Evolutionary conservation across 495 filamentous ascomycete genomes (phyloP), one percentile per base, ranked within the genome.

Genomic region (Jackrogersella multiformis): DNA sequence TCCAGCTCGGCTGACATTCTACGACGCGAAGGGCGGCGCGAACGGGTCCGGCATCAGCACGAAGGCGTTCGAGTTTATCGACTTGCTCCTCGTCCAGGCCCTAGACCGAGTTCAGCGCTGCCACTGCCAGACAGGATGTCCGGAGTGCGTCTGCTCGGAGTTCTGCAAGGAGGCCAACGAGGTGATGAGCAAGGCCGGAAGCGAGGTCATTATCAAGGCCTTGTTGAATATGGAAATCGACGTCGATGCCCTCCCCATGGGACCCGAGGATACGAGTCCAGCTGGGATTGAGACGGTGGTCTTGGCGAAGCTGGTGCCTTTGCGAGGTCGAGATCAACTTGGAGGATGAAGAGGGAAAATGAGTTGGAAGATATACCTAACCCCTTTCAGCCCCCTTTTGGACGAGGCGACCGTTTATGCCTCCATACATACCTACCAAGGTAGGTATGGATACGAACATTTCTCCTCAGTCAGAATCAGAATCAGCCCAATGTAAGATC

Each of bases 1-100:
- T 5, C 94, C 95, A 0, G 95, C 94, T 0, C 79, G 95, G 8
- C 78, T 99, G 56, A 97, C 92, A 0, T 97, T 99, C 77, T 98
- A 97, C 76, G 95, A 99, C 71, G 89, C 92, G 7, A 95, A 95
- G 75, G 95, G 93, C 16, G 95, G 94, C 0, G 84, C 89, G 0
- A 87, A 86, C 46, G 93, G 93, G 0, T 89, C 88, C 1, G 96
- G 95, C 4, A 94, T 97, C 62, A 90, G 89, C 48, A 89, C 86
- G 26, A 97, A 97, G 74, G 94, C 93, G 0, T 97, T 97, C 70
- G 93, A 97, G 73, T 96, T 96, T 71, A 81, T 96, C 18, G 92
- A 96, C 67, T 67, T 90, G 36, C 76, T 97, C 36, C 83, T 98
- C 8, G 78, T 80, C 30, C 90, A 92, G 62, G 94, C 94, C 5